Evolutionary conservation across 768 basidiomycete species (phyloP), one percentile per base, ranked within the genome.

Genomic region (Lentinula aciculospora): DNA sequence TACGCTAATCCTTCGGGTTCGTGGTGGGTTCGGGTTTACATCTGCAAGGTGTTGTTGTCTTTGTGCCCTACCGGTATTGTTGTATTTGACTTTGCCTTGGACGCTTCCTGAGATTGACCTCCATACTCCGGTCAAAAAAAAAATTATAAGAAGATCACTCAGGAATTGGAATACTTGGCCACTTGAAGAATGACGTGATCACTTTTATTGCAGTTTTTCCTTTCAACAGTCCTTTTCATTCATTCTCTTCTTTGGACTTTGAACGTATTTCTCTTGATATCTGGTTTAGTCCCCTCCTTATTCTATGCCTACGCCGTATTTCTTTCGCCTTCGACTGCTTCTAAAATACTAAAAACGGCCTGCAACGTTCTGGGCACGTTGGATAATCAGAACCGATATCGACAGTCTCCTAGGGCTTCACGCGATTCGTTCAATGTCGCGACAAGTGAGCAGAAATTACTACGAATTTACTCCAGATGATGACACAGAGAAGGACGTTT

Each of bases 401-500:
- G 37, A 39, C 37, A n/a, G 13, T 39, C 37, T 39, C 17, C 37
- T 39, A 39, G 44, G 21, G 23, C 19, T 45, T 12, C n/a, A n/a
- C n/a, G n/a, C n/a, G n/a, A n/a, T n/a, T n/a, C 28, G 3, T 27
- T 28, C 12, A 28, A 47, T 47, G 46, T 27, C 27, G n/a, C 46
- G 46, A 29, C 46, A 47, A 47, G 15, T 39, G 36, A 53, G 32
- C 32, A 31, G 25, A n/a, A 53, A 53, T 10, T 53, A 53, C 19
- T 53, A 53, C n/a, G 36, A 12, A 25, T 36, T 32, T 19, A 36
- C 21, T 13, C 50, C 50, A 6, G 50, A 53, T n/a, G 50, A 53
- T n/a, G 19, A 53, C 15, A 32, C 50, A 19, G 50, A 53, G n/a
- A 53, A 53, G 32, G 50, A 53, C n/a, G 50, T 53, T 19, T 53